phyloP scores from a whole-genome alignment of 805 yeast genomes.

The Nakazawaea pomicola region DNA sequence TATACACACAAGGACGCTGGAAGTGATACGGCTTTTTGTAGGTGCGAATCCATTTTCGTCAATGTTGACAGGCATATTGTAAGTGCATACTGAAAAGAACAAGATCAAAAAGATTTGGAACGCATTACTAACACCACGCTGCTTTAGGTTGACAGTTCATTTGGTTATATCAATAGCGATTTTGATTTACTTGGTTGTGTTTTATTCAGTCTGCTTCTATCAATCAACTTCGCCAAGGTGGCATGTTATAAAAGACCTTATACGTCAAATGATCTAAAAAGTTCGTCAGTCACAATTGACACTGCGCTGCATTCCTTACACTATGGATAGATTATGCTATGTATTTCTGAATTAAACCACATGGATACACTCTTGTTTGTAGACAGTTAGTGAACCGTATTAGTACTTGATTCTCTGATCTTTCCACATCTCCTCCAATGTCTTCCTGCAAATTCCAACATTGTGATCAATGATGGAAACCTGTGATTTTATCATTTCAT shows the following conservation, averaged over 20 bases:
- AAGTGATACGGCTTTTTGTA: neutral
- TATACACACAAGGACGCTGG: neutral
- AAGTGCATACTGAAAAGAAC: conserved; percentile 5
- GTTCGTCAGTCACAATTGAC: neutral
- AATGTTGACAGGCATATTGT: conserved; percentile 2
- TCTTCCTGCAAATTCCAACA: conserved; percentile 71
- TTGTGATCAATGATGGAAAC: conserved; percentile 81
- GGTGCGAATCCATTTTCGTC: neutral
- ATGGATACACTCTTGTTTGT: too few species aligned
- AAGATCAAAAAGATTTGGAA: too few species aligned
- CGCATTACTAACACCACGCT: too few species aligned
- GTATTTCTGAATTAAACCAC: too few species aligned
- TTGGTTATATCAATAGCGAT: neutral
- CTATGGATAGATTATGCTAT: neutral
- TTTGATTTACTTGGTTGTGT: conserved; percentile 3
- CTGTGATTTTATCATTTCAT: conserved; percentile 37
- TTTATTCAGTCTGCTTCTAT: conserved; percentile 9
- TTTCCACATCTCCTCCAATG: conserved; percentile 70
- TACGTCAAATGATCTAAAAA: neutral
- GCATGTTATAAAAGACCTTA: conserved; percentile 2
- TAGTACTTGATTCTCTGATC: conserved; percentile 27
- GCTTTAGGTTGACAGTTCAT: conserved; percentile 3
- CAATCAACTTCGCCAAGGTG: conserved; percentile 11
- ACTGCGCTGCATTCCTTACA: too few species aligned
- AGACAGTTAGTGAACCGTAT: too few species aligned